Evolutionary conservation across 2,329 filamentous ascomycete species (phyloP).

Genomic region (Paraphoma chrysanthemicola): DNA sequence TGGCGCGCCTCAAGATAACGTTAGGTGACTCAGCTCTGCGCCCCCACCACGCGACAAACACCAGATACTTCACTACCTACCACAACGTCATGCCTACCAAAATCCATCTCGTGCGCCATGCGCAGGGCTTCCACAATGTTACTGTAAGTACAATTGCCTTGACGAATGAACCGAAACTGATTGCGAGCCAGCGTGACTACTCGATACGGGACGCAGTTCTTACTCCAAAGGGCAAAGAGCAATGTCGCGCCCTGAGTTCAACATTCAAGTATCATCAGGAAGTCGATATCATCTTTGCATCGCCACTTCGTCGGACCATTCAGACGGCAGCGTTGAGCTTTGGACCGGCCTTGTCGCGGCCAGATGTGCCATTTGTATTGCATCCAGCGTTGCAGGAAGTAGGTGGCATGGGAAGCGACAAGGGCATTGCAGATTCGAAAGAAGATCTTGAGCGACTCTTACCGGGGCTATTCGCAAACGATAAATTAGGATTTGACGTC

Average conservation of each 20-base stretch:
- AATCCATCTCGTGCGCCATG: constrained; percentile 70
- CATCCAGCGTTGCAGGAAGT: constrained; percentile 83
- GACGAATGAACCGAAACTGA: constrained; percentile 1
- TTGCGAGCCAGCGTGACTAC: constrained; percentile 71
- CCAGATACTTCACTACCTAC: constrained; percentile 1
- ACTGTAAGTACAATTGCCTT: constrained; percentile 23
- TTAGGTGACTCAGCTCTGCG: not conserved
- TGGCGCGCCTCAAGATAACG: not conserved
- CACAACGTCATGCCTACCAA: constrained; percentile 31
- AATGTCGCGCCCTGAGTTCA: constrained; percentile 71
- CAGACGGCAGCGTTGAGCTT: constrained; percentile 79
- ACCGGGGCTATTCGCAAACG: constrained; percentile 58
- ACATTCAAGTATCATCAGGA: constrained; percentile 65
- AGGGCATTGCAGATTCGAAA: constrained; percentile 58
- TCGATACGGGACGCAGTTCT: constrained; percentile 77
- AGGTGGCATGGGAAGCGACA: constrained; percentile 76
- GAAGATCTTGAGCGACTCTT: constrained; percentile 54
- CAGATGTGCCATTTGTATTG: constrained; percentile 60
- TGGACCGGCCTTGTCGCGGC: constrained; percentile 52
- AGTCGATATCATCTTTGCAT: constrained; percentile 76
- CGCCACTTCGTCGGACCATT: constrained; percentile 80
- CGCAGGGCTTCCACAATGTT: constrained; percentile 76
- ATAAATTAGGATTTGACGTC: constrained; percentile 59
- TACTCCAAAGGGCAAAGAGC: constrained; percentile 69
- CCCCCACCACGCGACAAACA: constrained; percentile 3